Percentiles rank a stretch among this genome's conserved stretches.
Evolutionary conservation across 495 filamentous ascomycete species (phyloP).

Genomic region (Hypoxylon fuscum): DNA sequence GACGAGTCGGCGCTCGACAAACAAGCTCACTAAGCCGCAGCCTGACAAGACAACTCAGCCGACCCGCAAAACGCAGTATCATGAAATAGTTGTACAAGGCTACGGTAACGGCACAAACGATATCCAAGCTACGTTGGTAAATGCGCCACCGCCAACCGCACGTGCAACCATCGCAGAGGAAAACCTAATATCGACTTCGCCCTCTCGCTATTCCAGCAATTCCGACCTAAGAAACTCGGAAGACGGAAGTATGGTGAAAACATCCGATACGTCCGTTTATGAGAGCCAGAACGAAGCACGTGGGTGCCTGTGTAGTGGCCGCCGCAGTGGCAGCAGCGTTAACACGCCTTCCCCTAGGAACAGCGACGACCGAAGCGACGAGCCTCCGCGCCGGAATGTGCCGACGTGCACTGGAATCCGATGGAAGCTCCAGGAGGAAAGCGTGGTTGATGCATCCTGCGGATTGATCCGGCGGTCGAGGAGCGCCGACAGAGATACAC

Average conservation of each 20-base stretch:
- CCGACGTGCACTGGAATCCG: not conserved
- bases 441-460: not conserved
- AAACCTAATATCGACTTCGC: not conserved
- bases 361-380: not conserved
- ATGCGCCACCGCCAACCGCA: not conserved
- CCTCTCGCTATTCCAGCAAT: conserved; percentile 23
- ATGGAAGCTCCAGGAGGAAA: not conserved
- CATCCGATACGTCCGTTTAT: conserved; percentile 58
- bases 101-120: conserved; percentile 55
- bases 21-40: conserved; percentile 35
- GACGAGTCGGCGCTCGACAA: conserved; percentile 44
- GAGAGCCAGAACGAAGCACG: conserved; percentile 6
- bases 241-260: conserved; percentile 49
- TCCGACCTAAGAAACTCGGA: conserved; percentile 40
- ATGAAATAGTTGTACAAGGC: conserved; percentile 53
- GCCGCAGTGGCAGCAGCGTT: not conserved
- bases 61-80: conserved; percentile 36
- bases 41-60: conserved; percentile 13
- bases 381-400: not conserved
- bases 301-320: not conserved
- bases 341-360: not conserved
- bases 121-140: conserved; percentile 18
- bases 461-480: conserved; percentile 12
- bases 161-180: not conserved
- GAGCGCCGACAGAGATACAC: not conserved